Evolutionary conservation across 352 stramenopile species (phyloP), one percentile per base, ranked within the genome.

Genomic region (Phytophthora meadii): DNA sequence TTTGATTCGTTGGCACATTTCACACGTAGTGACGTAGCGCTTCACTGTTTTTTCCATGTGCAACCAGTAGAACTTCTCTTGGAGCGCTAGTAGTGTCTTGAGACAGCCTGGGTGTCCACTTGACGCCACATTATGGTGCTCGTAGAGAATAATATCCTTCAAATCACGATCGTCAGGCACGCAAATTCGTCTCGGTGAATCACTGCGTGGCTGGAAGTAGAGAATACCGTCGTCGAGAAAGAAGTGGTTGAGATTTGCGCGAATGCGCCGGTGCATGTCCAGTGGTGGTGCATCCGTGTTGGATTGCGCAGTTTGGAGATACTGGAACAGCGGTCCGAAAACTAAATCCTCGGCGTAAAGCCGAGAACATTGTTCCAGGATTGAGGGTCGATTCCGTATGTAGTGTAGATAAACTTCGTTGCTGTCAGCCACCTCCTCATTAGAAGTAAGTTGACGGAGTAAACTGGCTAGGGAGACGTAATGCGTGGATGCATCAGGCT

Each of bases 1-100:
- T 8, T 54, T 65, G 22, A 48, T 57, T 1, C 53, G 53, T 32
- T 60, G 39, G 10, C 46, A 69, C 12, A 69, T 11, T 15, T 69
- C 30, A 17, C 61, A 69, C 3, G 22, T 48, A 6, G 30, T 28
- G 4, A 60, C 24, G 30, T 70, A 64, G 4, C 9, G n/a, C 9
- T 41, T 39, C 11, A 65, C 17, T 0, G 25, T 36, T 12, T 65
- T 45, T 8, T 37, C 44, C 36, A 52, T 58, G 4, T 15, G 37
- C 42, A 25, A 40, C 39, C 46, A 58, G 28, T 65, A 59, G 32
- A 56, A 67, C 17, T 56, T 40, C 1, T 7, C 17, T 22, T 61
- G 42, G 54, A 57, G 1, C 37, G 17, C 5, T 37, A 7, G 1
- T 34, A 34, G 28, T 7, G 53, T 69, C 37, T 55, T 52, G 12